A percentile compares a stretch with the other conserved stretches of the same genome.
phyloP scores from a whole-genome alignment of 495 filamentous ascomycete species.

The Astrothelium macrocarpum region DNA sequence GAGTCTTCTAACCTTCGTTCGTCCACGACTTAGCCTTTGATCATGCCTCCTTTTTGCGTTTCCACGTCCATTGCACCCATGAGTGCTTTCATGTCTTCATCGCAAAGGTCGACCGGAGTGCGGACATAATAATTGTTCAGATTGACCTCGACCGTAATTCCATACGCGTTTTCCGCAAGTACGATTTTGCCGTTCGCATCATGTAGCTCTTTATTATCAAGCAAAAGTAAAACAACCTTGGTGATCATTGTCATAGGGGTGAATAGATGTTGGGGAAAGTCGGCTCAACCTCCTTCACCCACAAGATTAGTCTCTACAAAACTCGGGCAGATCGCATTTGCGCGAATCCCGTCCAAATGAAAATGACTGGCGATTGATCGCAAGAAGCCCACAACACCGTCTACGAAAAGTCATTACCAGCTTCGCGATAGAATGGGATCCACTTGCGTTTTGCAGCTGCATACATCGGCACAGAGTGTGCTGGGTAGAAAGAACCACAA shows the following conservation, averaged over 20 bases:
- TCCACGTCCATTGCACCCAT: conserved; percentile 24
- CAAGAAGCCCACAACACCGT: conserved; percentile 24
- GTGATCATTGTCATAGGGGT: conserved; percentile 26
- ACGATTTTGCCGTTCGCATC: conserved; percentile 17
- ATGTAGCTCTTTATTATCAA: conserved; percentile 20
- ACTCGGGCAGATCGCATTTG: conserved; percentile 26
- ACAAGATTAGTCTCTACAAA: conserved; percentile 27
- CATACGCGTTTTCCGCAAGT: conserved; percentile 11
- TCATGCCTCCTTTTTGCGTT: neutral
- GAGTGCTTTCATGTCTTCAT: conserved; percentile 22
- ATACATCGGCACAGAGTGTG: conserved; percentile 22
- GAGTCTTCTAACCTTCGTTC: neutral
- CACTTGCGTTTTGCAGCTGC: conserved; percentile 18
- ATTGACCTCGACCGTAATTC: conserved; percentile 25
- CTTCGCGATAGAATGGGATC: neutral
- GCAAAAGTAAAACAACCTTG: conserved; percentile 20
- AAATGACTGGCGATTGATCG: conserved; percentile 19
- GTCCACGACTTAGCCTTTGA: neutral
- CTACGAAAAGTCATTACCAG: neutral
- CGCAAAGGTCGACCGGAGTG: conserved; percentile 18
- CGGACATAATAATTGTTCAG: conserved; percentile 24
- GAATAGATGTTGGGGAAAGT: conserved; percentile 23
- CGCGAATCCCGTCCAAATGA: conserved; percentile 21
- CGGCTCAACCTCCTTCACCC: conserved; percentile 19
- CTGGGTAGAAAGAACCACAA: conserved; percentile 27